Evolutionary conservation across 1,284 basidiomycete genomes (phyloP).

Genomic region (Sporisorium sorghi): DNA sequence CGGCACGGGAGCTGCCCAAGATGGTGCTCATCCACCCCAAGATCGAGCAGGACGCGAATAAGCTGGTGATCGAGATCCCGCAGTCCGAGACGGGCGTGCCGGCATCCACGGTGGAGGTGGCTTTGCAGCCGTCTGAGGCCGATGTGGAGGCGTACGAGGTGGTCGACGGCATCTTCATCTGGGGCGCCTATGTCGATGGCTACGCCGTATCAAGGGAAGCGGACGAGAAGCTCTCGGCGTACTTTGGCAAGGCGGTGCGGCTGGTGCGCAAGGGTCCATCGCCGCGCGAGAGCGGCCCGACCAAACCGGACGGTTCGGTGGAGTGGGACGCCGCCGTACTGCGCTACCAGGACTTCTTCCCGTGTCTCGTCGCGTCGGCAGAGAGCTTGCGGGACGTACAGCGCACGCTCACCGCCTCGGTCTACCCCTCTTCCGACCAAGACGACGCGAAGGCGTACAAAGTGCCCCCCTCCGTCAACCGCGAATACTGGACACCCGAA

Average conservation of each 20-base stretch:
- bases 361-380: slow-evolving; percentile 51
- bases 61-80: slow-evolving; percentile 57
- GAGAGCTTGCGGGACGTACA: slow-evolving; percentile 58
- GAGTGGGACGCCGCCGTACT: slow-evolving; percentile 43
- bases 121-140: slow-evolving; percentile 43
- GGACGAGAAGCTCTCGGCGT: slow-evolving; percentile 53
- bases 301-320: slow-evolving; percentile 38
- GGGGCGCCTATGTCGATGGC: slow-evolving; percentile 55
- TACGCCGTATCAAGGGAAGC: slow-evolving; percentile 58
- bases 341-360: slow-evolving; percentile 59
- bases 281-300: slow-evolving; percentile 33
- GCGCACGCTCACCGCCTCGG: slow-evolving; percentile 50
- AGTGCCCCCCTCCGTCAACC: slow-evolving; percentile 44
- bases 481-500: slow-evolving; percentile 61
- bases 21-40: slow-evolving; percentile 62
- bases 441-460: slow-evolving; percentile 30
- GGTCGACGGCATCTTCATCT: slow-evolving; percentile 57
- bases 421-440: slow-evolving; percentile 34
- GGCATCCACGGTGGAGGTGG: slow-evolving; percentile 33
- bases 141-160: slow-evolving; percentile 48
- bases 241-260: slow-evolving; percentile 59
- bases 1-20: slow-evolving; percentile 60
- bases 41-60: slow-evolving; percentile 36
- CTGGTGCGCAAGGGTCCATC: slow-evolving; percentile 60
- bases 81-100: slow-evolving; percentile 42